Conservation (phyloP, 176 grass and related monocot genomes). For the Phragmites australis region DNA sequence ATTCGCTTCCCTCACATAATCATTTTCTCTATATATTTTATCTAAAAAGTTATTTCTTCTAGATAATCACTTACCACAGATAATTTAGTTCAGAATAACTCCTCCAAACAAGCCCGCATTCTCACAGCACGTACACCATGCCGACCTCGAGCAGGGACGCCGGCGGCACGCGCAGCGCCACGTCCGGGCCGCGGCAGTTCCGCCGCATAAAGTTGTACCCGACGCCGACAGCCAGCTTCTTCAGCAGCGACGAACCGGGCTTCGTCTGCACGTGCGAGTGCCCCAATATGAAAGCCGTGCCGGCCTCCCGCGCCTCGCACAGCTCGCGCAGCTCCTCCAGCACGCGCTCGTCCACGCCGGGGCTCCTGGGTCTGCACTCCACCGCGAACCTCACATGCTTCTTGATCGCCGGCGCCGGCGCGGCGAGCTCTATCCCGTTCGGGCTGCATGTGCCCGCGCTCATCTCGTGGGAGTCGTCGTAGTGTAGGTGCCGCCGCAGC, state of each 20-base stretch:
- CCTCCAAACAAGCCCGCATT: no score
- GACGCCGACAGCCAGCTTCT: constrained; percentile 69
- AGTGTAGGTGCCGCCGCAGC: constrained; percentile 27
- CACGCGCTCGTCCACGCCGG: constrained; percentile 53
- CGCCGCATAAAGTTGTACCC: constrained; percentile 84
- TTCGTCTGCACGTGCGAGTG: constrained; percentile 87
- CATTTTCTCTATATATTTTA: no score
- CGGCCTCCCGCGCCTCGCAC: constrained; percentile 67
- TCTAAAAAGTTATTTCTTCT: no score
- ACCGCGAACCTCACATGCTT: constrained; percentile 70
- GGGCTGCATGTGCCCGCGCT: neutral
- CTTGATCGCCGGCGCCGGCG: constrained; percentile 19
- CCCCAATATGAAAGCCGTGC: constrained; percentile 87
- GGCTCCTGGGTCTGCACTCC: constrained; percentile 31
- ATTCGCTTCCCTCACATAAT: no score
- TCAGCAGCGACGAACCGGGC: constrained; percentile 75
- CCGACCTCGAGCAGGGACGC: constrained; percentile 97
- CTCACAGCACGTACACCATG: constrained; percentile 94
- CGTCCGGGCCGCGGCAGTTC: constrained; percentile 90
- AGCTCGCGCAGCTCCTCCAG: constrained; percentile 76
- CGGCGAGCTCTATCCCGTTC: constrained; percentile 38
- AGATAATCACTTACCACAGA: no score
- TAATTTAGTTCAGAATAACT: no score
- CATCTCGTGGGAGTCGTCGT: constrained; percentile 35
- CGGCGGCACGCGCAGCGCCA: constrained; percentile 79